A percentile compares a stretch with the other conserved stretches of the same genome.
Evolutionary conservation across 129 eudicot species (phyloP).

Genomic region (Heracleum sosnowskyi): DNA sequence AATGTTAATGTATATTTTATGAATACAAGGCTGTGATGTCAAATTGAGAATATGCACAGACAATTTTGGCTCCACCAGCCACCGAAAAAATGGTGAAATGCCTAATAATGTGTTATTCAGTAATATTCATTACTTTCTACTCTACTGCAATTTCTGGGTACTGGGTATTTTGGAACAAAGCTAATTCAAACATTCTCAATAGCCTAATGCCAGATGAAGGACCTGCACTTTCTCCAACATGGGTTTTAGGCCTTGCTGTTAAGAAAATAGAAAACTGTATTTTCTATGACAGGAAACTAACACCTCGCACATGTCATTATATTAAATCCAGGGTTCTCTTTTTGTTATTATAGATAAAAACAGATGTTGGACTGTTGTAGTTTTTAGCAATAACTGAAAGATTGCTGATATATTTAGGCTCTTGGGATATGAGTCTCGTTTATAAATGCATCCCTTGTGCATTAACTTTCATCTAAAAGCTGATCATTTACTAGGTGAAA

Average conservation of each 20-base stretch:
- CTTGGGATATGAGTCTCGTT: too few species aligned
- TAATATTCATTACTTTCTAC: conserved; percentile 69
- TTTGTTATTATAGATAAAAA: too few species aligned
- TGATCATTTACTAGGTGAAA: too few species aligned
- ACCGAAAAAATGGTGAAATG: conserved; percentile 94
- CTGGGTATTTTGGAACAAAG: conserved; percentile 48
- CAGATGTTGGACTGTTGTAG: too few species aligned
- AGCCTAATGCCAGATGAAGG: conserved; percentile 51
- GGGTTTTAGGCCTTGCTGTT: conserved; percentile 61
- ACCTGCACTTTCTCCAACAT: conserved; percentile 49
- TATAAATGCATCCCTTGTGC: too few species aligned
- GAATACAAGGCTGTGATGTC: background rate
- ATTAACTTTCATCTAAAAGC: too few species aligned
- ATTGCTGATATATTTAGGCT: too few species aligned
- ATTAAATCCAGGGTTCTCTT: too few species aligned
- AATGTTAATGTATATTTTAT: background rate
- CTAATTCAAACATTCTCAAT: conserved; percentile 48
- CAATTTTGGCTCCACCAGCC: conserved; percentile 94
- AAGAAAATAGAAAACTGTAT: too few species aligned
- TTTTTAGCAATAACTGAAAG: too few species aligned
- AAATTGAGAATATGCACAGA: conserved; percentile 33
- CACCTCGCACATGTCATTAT: too few species aligned
- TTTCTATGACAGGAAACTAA: too few species aligned
- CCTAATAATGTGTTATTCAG: conserved; percentile 72
- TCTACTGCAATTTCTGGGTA: conserved; percentile 77